These are phyloP conservation scores for Pythium rhizo-oryzae DNA, from an alignment of 352 stramenopile genomes.

Conservation along the genomic window DNA sequence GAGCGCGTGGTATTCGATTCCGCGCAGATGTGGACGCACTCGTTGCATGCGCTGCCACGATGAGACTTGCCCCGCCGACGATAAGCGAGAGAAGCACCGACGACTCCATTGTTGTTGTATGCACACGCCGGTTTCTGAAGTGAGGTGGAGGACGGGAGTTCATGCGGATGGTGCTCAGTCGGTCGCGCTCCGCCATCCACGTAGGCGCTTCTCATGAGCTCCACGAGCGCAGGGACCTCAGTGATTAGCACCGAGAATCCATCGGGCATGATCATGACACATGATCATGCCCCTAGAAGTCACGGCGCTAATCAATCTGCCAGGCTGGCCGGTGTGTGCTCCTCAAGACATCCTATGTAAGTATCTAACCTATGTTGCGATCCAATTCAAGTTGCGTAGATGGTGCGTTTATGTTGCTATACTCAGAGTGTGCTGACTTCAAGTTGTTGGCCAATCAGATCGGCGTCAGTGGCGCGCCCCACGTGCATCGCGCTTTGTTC, in stretches of 20 bases:
- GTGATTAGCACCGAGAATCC: neutral
- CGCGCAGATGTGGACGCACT: constrained; percentile 24
- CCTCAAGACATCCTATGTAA: neutral
- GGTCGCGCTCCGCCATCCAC: neutral
- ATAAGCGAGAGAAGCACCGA: constrained; percentile 55
- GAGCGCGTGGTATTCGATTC: neutral
- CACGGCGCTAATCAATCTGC: neutral
- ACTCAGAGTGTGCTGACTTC: constrained; percentile 3
- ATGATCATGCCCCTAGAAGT: neutral
- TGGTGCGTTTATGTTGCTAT: constrained; percentile 1
- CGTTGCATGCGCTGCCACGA: constrained; percentile 35
- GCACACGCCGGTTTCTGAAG: neutral
- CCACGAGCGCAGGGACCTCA: neutral
- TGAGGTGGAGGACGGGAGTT: neutral
- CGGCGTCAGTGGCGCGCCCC: neutral
- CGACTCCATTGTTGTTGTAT: constrained; percentile 42
- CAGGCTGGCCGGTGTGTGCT: neutral
- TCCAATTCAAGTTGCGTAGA: neutral
- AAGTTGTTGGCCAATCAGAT: constrained; percentile 18
- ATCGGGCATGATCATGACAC: neutral
- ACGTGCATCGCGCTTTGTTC: constrained; percentile 4
- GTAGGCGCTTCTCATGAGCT: neutral
- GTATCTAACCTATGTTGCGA: constrained; percentile 2
- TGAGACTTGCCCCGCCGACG: constrained; percentile 39
- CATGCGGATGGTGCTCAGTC: neutral